Percentiles rank a stretch among this genome's conserved stretches.
phyloP scores from a whole-genome alignment of 441 rosid species.

The Aquilaria agallochum region DNA sequence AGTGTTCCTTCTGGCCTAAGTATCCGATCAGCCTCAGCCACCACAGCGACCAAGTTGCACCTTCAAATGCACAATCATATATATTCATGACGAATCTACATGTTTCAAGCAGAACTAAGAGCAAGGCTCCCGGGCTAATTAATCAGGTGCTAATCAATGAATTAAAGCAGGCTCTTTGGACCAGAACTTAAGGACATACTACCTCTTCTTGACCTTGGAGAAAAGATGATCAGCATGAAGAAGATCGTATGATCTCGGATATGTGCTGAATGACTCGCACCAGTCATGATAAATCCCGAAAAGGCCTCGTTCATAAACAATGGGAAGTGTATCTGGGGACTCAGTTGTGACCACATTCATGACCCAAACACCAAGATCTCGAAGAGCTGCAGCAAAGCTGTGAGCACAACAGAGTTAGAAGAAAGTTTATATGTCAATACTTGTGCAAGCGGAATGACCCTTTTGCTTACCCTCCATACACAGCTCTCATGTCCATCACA shows the following conservation, averaged over 20 bases:
- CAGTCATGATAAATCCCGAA: slow-evolving; percentile 95
- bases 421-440: not conserved
- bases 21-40: slow-evolving; percentile 84
- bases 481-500: slow-evolving; percentile 96
- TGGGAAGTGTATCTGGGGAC: slow-evolving; percentile 87
- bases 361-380: slow-evolving; percentile 82
- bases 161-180: not conserved
- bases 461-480: slow-evolving; percentile 85
- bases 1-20: slow-evolving; percentile 85
- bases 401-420: slow-evolving; percentile 21
- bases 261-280: slow-evolving; percentile 95
- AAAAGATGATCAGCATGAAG: slow-evolving; percentile 95
- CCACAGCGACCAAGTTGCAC: slow-evolving; percentile 60
- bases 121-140: not conserved
- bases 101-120: not conserved
- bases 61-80: slow-evolving; percentile 27
- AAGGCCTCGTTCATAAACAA: slow-evolving; percentile 88
- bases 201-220: slow-evolving; percentile 79
- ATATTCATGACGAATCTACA: not conserved
- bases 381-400: slow-evolving; percentile 93
- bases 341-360: slow-evolving; percentile 87
- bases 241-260: slow-evolving; percentile 93
- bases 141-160: too few relatives aligned
- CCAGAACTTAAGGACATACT: not conserved
- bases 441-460: not conserved